phyloP scores from a whole-genome alignment of 2,329 filamentous ascomycete species.

The Elsinoe necatrix region DNA sequence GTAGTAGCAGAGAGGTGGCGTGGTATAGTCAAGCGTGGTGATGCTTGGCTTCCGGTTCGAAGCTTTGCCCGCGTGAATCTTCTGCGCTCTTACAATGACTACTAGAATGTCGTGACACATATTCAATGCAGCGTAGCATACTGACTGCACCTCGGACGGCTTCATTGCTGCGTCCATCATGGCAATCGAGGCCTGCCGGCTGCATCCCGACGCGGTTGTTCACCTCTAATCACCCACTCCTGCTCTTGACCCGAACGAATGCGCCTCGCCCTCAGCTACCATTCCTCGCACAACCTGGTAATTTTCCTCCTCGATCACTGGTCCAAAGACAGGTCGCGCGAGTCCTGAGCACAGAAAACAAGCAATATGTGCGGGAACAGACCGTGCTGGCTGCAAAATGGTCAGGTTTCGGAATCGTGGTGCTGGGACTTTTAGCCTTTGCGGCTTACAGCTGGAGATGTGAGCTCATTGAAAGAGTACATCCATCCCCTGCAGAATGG shows the following conservation, averaged over 20 bases:
- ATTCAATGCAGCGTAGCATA: slow-evolving; percentile 1
- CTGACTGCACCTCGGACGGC: slow-evolving; percentile 1
- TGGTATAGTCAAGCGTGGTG: too few species aligned
- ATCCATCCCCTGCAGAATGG: slow-evolving; percentile 81
- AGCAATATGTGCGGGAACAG: slow-evolving; percentile 61
- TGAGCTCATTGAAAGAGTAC: slow-evolving; percentile 64
- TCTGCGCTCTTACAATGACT: not conserved
- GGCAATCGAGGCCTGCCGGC: not conserved
- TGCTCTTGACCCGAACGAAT: slow-evolving; percentile 42
- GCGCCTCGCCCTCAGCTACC: slow-evolving; percentile 52
- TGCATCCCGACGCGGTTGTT: slow-evolving; percentile 39
- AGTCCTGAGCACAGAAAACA: slow-evolving; percentile 70
- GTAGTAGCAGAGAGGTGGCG: too few species aligned
- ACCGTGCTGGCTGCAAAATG: slow-evolving; percentile 61
- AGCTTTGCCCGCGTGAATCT: not conserved
- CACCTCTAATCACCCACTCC: slow-evolving; percentile 48
- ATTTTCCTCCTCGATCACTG: slow-evolving; percentile 24
- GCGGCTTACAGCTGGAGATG: slow-evolving; percentile 60
- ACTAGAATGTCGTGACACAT: not conserved
- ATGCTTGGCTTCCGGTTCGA: not conserved
- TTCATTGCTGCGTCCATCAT: slow-evolving; percentile 5
- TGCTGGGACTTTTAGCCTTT: slow-evolving; percentile 51
- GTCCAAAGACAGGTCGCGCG: slow-evolving; percentile 47
- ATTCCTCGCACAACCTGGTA: slow-evolving; percentile 53
- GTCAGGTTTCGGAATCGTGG: slow-evolving; percentile 56